Evolutionary conservation across 1,284 basidiomycete species (phyloP).

Genomic region (Moesziomyces parantarcticus): DNA sequence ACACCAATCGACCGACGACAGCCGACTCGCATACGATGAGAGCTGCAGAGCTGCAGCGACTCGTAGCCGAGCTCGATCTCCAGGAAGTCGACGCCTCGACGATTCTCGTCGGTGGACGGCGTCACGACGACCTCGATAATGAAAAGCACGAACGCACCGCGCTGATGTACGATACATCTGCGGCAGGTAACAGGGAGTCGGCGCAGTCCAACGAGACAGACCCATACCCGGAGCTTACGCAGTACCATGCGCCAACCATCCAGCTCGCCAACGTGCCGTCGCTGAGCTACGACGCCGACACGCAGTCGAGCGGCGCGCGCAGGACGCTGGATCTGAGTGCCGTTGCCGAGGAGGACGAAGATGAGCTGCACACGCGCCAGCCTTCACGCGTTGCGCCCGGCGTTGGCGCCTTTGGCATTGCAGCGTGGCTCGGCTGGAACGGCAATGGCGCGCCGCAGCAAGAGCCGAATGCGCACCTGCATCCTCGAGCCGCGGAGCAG

Average conservation of each 20-base stretch:
- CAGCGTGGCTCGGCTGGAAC: conserved; percentile 38
- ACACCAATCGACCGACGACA: neutral
- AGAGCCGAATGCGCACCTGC: conserved; percentile 1
- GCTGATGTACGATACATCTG: conserved; percentile 10
- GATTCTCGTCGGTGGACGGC: conserved; percentile 8
- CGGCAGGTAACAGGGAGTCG: neutral
- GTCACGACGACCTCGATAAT: conserved; percentile 27
- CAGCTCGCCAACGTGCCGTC: conserved; percentile 38
- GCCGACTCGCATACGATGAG: conserved; percentile 14
- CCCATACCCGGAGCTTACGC: conserved; percentile 35
- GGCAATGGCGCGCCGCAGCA: neutral
- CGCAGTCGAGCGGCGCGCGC: neutral
- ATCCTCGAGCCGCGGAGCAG: conserved; percentile 2
- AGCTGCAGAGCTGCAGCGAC: conserved; percentile 28
- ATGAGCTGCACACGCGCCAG: neutral
- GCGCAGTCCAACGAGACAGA: conserved; percentile 7
- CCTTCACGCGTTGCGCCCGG: conserved; percentile 8
- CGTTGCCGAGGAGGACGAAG: conserved; percentile 18
- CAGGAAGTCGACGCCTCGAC: conserved; percentile 20
- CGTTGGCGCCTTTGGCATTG: conserved; percentile 31
- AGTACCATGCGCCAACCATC: conserved; percentile 28
- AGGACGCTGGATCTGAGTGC: conserved; percentile 6
- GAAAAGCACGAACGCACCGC: conserved; percentile 22
- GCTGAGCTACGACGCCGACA: conserved; percentile 20
- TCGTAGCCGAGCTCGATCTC: conserved; percentile 45